Conservation (phyloP, 1,139 yeast species). For the Kodamaea arcana region DNA sequence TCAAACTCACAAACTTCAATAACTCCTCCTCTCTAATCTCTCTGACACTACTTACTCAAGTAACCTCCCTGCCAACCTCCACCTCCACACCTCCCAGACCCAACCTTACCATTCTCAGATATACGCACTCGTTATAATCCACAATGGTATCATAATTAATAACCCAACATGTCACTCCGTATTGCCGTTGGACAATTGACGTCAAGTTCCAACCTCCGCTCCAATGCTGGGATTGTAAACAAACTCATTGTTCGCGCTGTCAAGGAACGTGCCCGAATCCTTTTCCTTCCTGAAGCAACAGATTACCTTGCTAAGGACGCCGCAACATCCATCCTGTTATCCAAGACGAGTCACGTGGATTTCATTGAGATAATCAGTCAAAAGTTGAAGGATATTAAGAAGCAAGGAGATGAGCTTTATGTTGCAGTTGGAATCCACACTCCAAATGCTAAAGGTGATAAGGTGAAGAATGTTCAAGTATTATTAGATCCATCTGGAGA, state of each 20-base stretch:
- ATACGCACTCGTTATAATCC: too few species aligned
- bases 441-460: conserved; percentile 41
- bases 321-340: conserved; percentile 58
- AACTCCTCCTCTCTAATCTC: too few species aligned
- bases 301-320: conserved; percentile 79
- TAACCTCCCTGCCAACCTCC: too few species aligned
- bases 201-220: conserved; percentile 58
- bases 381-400: conserved; percentile 19
- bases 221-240: conserved; percentile 57
- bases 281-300: conserved; percentile 90
- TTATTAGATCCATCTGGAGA: conserved; percentile 68
- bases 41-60: too few species aligned
- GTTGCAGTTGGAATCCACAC: conserved; percentile 76
- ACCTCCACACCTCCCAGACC: too few species aligned
- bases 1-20: too few species aligned
- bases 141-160: too few species aligned
- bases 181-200: conserved; percentile 88
- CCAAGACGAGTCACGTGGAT: conserved; percentile 46
- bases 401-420: conserved; percentile 15
- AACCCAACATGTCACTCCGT: background rate
- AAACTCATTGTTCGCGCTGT: conserved; percentile 63
- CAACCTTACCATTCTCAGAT: too few species aligned
- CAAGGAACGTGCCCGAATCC: conserved; percentile 51
- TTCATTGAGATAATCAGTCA: conserved; percentile 49
- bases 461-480: conserved; percentile 67